Evolutionary conservation across 768 basidiomycete genomes (phyloP).

Genomic region (Pleurotus salmoneostramineus): DNA sequence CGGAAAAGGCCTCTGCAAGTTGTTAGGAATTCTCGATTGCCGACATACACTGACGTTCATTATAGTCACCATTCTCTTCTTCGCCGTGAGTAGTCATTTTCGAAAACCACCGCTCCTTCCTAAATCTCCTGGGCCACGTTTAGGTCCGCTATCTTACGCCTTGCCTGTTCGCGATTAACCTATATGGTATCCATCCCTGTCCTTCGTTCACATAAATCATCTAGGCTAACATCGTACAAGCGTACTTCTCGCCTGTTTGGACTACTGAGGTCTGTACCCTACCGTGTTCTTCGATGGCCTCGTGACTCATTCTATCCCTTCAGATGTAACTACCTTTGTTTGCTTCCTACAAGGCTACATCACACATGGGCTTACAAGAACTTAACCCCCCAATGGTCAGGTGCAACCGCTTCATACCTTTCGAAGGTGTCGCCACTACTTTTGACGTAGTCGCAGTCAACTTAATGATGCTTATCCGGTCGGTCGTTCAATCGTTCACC

Average conservation of each 20-base stretch:
- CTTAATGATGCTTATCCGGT: slow-evolving; percentile 58
- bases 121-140: not conserved
- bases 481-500: not conserved
- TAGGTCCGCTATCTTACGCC: slow-evolving; percentile 69
- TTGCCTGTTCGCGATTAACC: slow-evolving; percentile 55
- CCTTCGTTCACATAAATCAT: not conserved
- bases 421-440: slow-evolving; percentile 49
- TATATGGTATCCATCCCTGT: slow-evolving; percentile 32
- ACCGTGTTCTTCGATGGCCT: not conserved
- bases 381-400: slow-evolving; percentile 24
- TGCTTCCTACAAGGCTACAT: not conserved
- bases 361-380: not conserved
- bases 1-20: slow-evolving; percentile 40
- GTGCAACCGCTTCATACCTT: slow-evolving; percentile 43
- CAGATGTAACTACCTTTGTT: not conserved
- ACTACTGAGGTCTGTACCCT: slow-evolving; percentile 26
- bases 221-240: slow-evolving; percentile 14
- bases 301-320: not conserved
- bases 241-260: slow-evolving; percentile 39
- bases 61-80: slow-evolving; percentile 42
- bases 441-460: slow-evolving; percentile 48
- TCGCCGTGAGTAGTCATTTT: slow-evolving; percentile 20
- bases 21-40: not conserved
- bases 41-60: not conserved
- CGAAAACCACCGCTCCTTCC: not conserved